Conservation (phyloP, 345 rosid genomes). For the Garcia nutans region DNA sequence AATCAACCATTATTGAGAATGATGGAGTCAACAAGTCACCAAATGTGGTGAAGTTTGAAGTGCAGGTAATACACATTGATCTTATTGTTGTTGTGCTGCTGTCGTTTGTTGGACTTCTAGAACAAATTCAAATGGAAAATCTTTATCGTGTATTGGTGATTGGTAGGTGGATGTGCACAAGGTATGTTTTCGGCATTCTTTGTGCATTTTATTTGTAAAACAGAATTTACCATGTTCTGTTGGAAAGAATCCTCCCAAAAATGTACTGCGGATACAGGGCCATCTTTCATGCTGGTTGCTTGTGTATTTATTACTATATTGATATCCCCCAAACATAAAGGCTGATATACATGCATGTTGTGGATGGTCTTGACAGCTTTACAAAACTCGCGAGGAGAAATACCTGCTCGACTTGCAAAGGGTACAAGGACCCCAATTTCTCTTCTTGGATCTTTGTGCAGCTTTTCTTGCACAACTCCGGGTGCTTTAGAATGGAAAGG, state of each 20-base stretch:
- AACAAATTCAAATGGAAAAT: background rate
- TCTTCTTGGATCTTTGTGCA: conserved; percentile 91
- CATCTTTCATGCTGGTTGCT: background rate
- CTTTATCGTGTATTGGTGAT: background rate
- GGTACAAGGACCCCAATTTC: conserved; percentile 81
- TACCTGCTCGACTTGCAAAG: conserved; percentile 86
- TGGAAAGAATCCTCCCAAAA: background rate
- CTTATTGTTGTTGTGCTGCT: conserved; percentile 3
- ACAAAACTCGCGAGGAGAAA: conserved; percentile 77
- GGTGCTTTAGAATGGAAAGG: conserved; percentile 45
- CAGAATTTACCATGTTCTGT: background rate
- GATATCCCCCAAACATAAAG: background rate
- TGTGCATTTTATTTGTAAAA: no score
- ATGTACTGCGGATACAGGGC: background rate
- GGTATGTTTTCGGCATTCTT: background rate
- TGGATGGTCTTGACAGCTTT: conserved; percentile 52
- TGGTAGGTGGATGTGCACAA: background rate
- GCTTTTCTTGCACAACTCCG: conserved; percentile 85
- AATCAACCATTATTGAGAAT: conserved; percentile 55
- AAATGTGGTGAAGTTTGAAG: conserved; percentile 83
- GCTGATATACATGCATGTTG: background rate
- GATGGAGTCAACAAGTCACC: conserved; percentile 44
- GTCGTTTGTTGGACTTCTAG: background rate
- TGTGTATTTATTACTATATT: no score
- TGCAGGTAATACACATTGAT: conserved; percentile 56